Evolutionary conservation across 345 rosid genomes (phyloP).

Genomic region (Salix dunnii): DNA sequence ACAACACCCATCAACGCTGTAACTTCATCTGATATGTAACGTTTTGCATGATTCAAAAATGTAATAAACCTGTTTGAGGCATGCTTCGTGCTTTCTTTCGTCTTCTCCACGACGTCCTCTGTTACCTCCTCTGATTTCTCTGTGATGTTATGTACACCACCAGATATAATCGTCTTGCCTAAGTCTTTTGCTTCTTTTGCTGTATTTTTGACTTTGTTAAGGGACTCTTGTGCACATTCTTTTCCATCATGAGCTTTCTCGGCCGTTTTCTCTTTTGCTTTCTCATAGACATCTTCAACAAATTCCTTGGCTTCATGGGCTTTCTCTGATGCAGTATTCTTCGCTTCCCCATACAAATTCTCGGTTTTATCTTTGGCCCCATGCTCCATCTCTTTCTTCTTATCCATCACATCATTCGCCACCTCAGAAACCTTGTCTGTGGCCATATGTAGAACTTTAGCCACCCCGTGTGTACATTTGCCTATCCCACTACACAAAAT

Average conservation of each 20-base stretch:
- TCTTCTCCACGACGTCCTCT: background rate
- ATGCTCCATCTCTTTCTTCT: slow-evolving; percentile 14
- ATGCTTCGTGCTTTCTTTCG: slow-evolving; percentile 4
- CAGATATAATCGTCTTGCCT: background rate
- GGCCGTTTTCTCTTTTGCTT: background rate
- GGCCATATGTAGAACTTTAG: slow-evolving; percentile 37
- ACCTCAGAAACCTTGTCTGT: slow-evolving; percentile 31
- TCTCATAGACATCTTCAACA: slow-evolving; percentile 9
- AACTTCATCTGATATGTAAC: slow-evolving; percentile 4
- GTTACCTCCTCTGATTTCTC: background rate
- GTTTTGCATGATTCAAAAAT: background rate
- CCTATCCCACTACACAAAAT: slow-evolving; percentile 58
- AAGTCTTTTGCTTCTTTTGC: background rate
- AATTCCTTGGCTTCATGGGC: slow-evolving; percentile 4
- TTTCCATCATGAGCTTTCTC: background rate
- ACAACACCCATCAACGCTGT: slow-evolving; percentile 27
- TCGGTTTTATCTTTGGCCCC: slow-evolving; percentile 24
- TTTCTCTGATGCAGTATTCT: slow-evolving; percentile 5
- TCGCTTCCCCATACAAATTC: background rate
- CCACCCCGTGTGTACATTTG: slow-evolving; percentile 50
- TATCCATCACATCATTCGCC: background rate
- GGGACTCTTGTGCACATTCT: slow-evolving; percentile 14
- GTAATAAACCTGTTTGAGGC: background rate
- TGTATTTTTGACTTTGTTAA: background rate
- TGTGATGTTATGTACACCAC: background rate